Conservation (phyloP, 345 rosid genomes). For the Trapa bicornis region DNA sequence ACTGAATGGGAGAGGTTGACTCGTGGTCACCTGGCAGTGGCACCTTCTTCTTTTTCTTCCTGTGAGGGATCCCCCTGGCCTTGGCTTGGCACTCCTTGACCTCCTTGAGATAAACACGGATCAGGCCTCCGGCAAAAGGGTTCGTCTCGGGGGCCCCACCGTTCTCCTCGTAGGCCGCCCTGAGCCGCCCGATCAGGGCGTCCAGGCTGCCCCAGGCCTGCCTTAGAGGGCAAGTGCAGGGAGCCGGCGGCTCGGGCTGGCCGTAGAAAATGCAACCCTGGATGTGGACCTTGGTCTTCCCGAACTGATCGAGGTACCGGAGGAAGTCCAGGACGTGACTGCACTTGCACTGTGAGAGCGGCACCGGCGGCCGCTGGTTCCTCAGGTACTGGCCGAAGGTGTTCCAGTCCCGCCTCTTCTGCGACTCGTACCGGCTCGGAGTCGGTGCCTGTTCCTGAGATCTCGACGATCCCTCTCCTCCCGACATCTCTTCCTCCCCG, state of each 20-base stretch:
- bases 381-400: constrained; percentile 63
- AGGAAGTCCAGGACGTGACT: constrained; percentile 66
- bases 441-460: constrained; percentile 18
- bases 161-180: constrained; percentile 93
- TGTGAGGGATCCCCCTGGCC: constrained; percentile 80
- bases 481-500: constrained; percentile 8
- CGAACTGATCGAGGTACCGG: constrained; percentile 66
- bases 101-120: constrained; percentile 69
- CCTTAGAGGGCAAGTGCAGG: constrained; percentile 73
- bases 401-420: constrained; percentile 76
- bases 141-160: constrained; percentile 74
- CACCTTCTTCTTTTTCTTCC: constrained; percentile 60
- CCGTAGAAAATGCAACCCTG: constrained; percentile 75
- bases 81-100: constrained; percentile 82
- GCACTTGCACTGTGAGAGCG: constrained; percentile 50
- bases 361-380: constrained; percentile 61
- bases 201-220: constrained; percentile 99
- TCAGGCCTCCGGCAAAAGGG: constrained; percentile 67
- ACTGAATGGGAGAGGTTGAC: constrained; percentile 31
- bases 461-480: constrained; percentile 28
- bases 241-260: constrained; percentile 88
- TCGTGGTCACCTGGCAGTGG: constrained; percentile 18
- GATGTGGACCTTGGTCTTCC: constrained; percentile 75
- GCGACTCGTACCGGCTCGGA: constrained; percentile 75
- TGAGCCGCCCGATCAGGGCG: constrained; percentile 78